These are phyloP conservation scores for Ophiosphaerella narmari DNA, from an alignment of 2,329 filamentous ascomycete genomes.

Conservation along the genomic window DNA sequence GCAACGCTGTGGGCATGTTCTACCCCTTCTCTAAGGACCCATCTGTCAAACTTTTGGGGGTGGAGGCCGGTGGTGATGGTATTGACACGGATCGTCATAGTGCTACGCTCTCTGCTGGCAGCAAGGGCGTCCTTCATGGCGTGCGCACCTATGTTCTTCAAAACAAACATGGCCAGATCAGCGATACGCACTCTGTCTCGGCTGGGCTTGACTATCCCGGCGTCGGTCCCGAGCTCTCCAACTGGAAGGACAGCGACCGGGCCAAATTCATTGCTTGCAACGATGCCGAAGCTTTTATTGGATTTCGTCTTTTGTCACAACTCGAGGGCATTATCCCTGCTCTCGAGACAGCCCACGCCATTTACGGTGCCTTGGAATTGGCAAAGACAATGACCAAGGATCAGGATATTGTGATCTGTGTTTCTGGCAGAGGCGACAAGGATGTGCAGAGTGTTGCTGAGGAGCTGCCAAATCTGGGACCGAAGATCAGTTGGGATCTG, in stretches of 20 bases:
- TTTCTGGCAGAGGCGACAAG: constrained; percentile 95
- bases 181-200: constrained; percentile 93
- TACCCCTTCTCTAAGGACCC: constrained; percentile 89
- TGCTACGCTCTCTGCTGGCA: constrained; percentile 83
- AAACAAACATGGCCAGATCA: constrained; percentile 89
- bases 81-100: constrained; percentile 83
- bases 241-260: constrained; percentile 88
- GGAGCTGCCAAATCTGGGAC: constrained; percentile 84
- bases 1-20: constrained; percentile 97
- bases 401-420: constrained; percentile 89
- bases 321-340: constrained; percentile 97
- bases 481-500: constrained; percentile 78
- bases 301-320: constrained; percentile 83
- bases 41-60: constrained; percentile 84
- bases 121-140: constrained; percentile 92
- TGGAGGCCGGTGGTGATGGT: constrained; percentile 94
- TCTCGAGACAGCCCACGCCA: constrained; percentile 88
- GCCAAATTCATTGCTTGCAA: constrained; percentile 91
- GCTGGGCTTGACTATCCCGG: constrained; percentile 97
- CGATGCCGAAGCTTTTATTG: constrained; percentile 85
- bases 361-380: constrained; percentile 85
- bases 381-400: constrained; percentile 91
- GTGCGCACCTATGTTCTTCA: constrained; percentile 96
- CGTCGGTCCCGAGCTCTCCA: constrained; percentile 88
- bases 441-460: constrained; percentile 98